A percentile compares a stretch with the other conserved stretches of the same genome.
phyloP scores from a whole-genome alignment of 2,329 filamentous ascomycete genomes.

The Stagonosporopsis cucurbitacearum region DNA sequence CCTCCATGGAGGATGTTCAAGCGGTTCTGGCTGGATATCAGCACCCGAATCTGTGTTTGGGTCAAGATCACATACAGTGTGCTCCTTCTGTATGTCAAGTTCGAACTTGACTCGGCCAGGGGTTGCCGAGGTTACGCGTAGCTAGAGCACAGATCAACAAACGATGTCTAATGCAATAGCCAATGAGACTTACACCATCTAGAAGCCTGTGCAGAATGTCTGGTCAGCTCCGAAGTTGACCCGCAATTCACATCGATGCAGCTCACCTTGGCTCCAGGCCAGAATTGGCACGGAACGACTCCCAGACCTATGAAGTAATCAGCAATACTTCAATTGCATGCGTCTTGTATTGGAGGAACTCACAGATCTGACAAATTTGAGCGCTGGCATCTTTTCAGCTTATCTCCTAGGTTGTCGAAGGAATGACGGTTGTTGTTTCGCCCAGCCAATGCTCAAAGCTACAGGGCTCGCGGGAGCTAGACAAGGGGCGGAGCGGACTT shows the following conservation, averaged over 20 bases:
- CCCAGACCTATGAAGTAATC: constrained; percentile 69
- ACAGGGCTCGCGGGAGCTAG: constrained; percentile 23
- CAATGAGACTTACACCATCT: constrained; percentile 43
- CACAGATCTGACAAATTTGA: constrained; percentile 71
- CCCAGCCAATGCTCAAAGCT: constrained; percentile 26
- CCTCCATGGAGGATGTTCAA: constrained; percentile 79
- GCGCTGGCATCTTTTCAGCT: constrained; percentile 48
- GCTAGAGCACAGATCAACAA: constrained; percentile 51
- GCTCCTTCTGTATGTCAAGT: constrained; percentile 74
- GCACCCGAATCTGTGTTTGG: neutral
- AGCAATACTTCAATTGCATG: constrained; percentile 9
- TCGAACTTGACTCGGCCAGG: constrained; percentile 77
- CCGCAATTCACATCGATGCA: neutral
- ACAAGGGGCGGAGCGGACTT: constrained; percentile 29
- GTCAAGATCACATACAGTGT: constrained; percentile 65
- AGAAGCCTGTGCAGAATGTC: constrained; percentile 43
- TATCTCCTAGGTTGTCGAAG: constrained; percentile 8
- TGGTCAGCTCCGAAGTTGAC: neutral
- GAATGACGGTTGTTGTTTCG: constrained; percentile 33
- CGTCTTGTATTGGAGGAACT: constrained; percentile 30
- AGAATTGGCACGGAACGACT: constrained; percentile 84
- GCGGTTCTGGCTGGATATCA: constrained; percentile 65
- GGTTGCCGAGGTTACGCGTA: constrained; percentile 69
- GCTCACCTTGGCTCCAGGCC: constrained; percentile 84
- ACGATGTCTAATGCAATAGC: neutral